Evolutionary conservation across 176 grass and related monocot genomes (phyloP), one percentile per base, ranked within the genome.

Genomic region (Saccharum spontaneum): DNA sequence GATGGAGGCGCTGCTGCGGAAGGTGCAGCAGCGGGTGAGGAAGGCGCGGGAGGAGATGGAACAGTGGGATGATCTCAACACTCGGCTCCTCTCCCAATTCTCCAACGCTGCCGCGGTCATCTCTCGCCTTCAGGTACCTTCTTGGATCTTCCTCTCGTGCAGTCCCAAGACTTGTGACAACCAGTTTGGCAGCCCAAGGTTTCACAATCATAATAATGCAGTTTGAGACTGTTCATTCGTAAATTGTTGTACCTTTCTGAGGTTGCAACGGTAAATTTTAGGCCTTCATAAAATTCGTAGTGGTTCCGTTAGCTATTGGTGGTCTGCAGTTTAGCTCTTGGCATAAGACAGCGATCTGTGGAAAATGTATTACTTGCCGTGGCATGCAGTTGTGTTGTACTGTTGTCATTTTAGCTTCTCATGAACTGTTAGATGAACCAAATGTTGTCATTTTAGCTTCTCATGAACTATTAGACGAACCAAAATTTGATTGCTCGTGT

Each of bases 21-120:
- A 93, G 82, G 75, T 90, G 82, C 95, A 95, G 76, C 88, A 92
- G 68, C 87, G 85, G 66, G 85, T 91, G 75, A 93, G 85, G 73
- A 89, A 76, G 71, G 80, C 17, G 0, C 88, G 44, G 33, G 79
- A 90, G 43, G 92, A 95, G 44, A 87, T 93, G 83, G 81, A 67
- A 0, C 86, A 79, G 20, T 98, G 92, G 95, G 91, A 92, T 8
- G 87, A 90, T 62, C 60, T 93, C 68, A 94, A 98, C 76, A 77
- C 87, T 6, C 13, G 20, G 33, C 34, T 95, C 54, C 73, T 93
- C n/a, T 76, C 87, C 67, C 71, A 87, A 10, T 95, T 98, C 72
- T n/a, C 50, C 67, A 93, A 84, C 8, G 93, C 89, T 18, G 15
- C 83, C 14, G 17, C 63, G 1, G 85, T 98, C 79, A 92, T 98